Base-by-base conservation (phyloP, 108 stramenopile species). In the Skeletonema grethae region DNA sequence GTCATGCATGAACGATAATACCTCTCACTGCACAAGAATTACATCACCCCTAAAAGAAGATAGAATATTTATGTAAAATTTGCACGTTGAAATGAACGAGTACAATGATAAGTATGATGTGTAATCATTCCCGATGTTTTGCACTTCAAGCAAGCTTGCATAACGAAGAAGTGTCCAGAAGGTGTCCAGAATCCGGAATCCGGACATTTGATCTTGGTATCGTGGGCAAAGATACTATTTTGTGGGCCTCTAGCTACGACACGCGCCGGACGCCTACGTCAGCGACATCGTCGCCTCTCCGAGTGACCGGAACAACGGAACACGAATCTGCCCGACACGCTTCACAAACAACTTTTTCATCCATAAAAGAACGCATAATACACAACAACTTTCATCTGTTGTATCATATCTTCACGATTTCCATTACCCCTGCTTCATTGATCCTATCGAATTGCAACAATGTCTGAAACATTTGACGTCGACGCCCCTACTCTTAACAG, bases 401-500 rank as follows among this genome's bases (percentile, higher is more conserved):
- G 60, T 61, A 34, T 34, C 5, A 6, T 32, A 59, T 32, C 32
- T 29, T 16, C 63, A 63, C 12, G 22, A 13, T 24, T 38, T 39
- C 20, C 6, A 41, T 63, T 24, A 25, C 18, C 13, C 16, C 6
- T n/a, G n/a, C n/a, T n/a, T 46, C 15, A 45, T 45, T 29, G 22
- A 65, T 25, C 66, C 29, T 25, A 13, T 12, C 25, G 48, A 56
- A 72, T 10, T 20, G 22, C 16, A 56, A 85, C 48, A 65, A 86
- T 86, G 85, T 57, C 82, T 45, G 82, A 70, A 35, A 60, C 53
- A 72, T 82, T 86, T 71, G 85, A 86, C 50, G 84, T 86, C 73
- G 86, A 93, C 61, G 86, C 92, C 64, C 87, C 84, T 39, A 93
- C 95, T 45, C 83, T 95, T 24, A 90, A 79, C 70, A 71, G 92